A percentile compares a stretch with the other conserved stretches of the same genome.
phyloP scores from a whole-genome alignment of 2,329 filamentous ascomycete genomes.

The Colletotrichum lindemuthianum region DNA sequence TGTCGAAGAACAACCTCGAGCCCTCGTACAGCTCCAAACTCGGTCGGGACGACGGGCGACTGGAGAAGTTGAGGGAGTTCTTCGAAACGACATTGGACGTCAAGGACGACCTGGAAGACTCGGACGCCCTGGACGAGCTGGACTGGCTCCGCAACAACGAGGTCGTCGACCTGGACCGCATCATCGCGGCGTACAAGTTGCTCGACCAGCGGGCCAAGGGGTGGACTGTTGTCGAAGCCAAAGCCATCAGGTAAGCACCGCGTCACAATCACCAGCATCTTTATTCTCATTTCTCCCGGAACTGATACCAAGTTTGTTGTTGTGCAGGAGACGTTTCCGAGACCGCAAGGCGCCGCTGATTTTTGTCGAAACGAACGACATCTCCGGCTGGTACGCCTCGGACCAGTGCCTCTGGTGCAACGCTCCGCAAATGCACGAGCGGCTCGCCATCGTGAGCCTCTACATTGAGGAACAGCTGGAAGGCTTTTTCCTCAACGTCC shows the following conservation, averaged over 20 bases:
- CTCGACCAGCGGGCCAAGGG: not conserved
- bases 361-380: constrained; percentile 9
- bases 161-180: not conserved
- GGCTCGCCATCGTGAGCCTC: constrained; percentile 40
- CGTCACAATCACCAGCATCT: too few species aligned
- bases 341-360: constrained; percentile 17
- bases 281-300: too few species aligned
- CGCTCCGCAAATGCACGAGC: constrained; percentile 42
- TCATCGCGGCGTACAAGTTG: not conserved
- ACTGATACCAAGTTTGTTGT: not conserved
- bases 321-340: not conserved
- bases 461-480: constrained; percentile 41
- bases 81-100: not conserved
- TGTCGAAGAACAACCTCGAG: not conserved
- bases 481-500: constrained; percentile 43
- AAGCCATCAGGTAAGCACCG: too few species aligned
- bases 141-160: not conserved
- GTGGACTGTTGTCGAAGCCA: not conserved
- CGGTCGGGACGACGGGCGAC: not conserved
- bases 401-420: constrained; percentile 49
- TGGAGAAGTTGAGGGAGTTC: not conserved
- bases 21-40: not conserved
- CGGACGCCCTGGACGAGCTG: not conserved
- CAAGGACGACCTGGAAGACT: not conserved
- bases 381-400: constrained; percentile 41